Conservation (phyloP, 202 grass and related monocot genomes). For the Schoenoplectus triqueter region DNA sequence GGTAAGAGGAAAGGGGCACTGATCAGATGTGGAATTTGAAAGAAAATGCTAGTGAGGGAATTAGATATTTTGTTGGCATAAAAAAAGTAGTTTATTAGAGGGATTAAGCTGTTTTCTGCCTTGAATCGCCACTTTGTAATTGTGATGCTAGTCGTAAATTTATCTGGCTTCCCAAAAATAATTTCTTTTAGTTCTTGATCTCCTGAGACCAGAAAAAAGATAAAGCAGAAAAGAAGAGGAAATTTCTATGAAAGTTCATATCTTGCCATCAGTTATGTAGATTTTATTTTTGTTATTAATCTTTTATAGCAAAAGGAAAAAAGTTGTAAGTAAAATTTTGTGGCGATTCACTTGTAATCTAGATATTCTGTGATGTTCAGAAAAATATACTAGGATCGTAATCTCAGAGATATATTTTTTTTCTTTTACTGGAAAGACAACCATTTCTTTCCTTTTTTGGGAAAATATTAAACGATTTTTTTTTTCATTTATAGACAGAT, state of each 20-base stretch:
- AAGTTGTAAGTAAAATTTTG: neutral
- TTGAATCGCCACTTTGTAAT: neutral
- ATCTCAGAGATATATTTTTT: neutral
- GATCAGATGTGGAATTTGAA: neutral
- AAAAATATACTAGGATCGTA: neutral
- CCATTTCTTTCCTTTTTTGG: neutral
- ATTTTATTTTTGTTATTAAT: neutral
- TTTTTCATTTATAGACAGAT: neutral
- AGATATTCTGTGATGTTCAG: neutral
- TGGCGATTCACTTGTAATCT: neutral
- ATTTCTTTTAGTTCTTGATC: slow-evolving; percentile 22
- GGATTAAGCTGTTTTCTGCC: neutral
- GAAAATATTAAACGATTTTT: slow-evolving; percentile 23
- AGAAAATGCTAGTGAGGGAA: neutral
- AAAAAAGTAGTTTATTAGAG: neutral
- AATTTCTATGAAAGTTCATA: neutral
- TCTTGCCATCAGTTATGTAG: neutral
- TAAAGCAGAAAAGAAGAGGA: neutral
- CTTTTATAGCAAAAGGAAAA: neutral
- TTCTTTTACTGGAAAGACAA: neutral
- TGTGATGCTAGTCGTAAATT: neutral
- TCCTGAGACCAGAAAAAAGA: too few relatives aligned
- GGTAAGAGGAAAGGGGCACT: slow-evolving; percentile 1
- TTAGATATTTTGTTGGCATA: slow-evolving; percentile 17
- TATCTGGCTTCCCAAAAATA: neutral